Conservation (phyloP, 257 asterid genomes). For the Solanum chiquidenum region DNA sequence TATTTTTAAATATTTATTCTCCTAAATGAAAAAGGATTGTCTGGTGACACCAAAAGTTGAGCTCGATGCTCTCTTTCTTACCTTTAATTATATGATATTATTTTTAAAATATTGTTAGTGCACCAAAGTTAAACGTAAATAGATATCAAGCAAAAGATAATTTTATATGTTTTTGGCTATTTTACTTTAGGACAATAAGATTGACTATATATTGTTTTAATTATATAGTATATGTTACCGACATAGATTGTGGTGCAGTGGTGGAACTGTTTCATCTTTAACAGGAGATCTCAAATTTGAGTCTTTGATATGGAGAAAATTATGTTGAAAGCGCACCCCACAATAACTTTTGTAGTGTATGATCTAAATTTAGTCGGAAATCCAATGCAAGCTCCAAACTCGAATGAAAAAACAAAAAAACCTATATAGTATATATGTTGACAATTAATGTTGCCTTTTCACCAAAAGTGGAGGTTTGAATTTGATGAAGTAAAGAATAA, state of each 20-base stretch:
- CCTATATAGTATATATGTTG: too few species aligned
- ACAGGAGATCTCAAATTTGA: too few species aligned
- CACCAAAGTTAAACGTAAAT: background rate
- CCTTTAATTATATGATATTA: background rate
- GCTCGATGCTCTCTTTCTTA: background rate
- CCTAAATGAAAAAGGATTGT: background rate
- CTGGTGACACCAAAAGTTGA: background rate
- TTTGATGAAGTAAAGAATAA: background rate
- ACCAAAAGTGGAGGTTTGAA: background rate
- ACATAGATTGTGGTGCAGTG: too few species aligned
- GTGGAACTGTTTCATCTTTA: too few species aligned
- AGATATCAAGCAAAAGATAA: background rate
- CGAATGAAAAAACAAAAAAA: too few species aligned
- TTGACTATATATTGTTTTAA: background rate
- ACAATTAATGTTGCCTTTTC: background rate
- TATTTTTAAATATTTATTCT: background rate
- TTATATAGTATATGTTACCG: too few species aligned
- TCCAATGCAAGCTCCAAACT: too few species aligned
- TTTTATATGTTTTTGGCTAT: background rate
- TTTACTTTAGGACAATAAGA: background rate
- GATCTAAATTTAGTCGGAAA: too few species aligned
- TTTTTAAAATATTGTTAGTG: background rate
- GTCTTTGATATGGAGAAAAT: too few species aligned
- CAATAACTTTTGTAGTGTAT: too few species aligned
- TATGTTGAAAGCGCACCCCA: too few species aligned